A percentile compares a stretch with the other conserved stretches of the same genome.
Conservation (phyloP, 129 eudicot genomes). For the Flaveria sonorensis region DNA sequence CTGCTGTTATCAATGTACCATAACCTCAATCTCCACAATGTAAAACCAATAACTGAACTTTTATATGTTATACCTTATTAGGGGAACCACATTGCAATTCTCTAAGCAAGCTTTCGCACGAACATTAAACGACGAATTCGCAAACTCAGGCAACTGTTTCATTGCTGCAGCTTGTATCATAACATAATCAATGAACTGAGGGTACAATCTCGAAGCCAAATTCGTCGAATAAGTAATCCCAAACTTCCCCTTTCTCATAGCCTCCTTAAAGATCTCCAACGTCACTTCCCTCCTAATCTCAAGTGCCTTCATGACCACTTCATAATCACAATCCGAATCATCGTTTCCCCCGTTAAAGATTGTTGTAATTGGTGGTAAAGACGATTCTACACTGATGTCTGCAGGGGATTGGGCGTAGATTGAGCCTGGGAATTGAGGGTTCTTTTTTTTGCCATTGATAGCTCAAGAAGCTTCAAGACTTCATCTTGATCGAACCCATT, state of each 20-base stretch:
- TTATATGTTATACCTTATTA: slow-evolving; percentile 53
- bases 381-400: slow-evolving; percentile 37
- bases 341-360: slow-evolving; percentile 24
- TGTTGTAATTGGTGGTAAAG: slow-evolving; percentile 46
- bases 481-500: slow-evolving; percentile 29
- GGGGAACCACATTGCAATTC: slow-evolving; percentile 58
- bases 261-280: slow-evolving; percentile 60
- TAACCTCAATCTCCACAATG: neutral
- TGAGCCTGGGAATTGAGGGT: slow-evolving; percentile 87
- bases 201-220: slow-evolving; percentile 44
- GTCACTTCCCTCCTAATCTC: slow-evolving; percentile 87
- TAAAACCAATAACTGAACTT: no score
- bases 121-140: slow-evolving; percentile 64
- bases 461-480: slow-evolving; percentile 42
- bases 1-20: neutral
- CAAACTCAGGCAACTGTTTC: slow-evolving; percentile 67
- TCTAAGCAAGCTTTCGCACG: slow-evolving; percentile 62
- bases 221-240: slow-evolving; percentile 82
- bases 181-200: slow-evolving; percentile 64
- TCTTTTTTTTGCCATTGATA: slow-evolving; percentile 56
- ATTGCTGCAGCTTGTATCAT: slow-evolving; percentile 82
- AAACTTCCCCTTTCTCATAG: slow-evolving; percentile 80
- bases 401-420: slow-evolving; percentile 49
- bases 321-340: slow-evolving; percentile 43
- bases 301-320: slow-evolving; percentile 73